These are phyloP conservation scores for Podosphaera aphanis DNA, from an alignment of 2,329 filamentous ascomycete species.

Conservation along the genomic window DNA sequence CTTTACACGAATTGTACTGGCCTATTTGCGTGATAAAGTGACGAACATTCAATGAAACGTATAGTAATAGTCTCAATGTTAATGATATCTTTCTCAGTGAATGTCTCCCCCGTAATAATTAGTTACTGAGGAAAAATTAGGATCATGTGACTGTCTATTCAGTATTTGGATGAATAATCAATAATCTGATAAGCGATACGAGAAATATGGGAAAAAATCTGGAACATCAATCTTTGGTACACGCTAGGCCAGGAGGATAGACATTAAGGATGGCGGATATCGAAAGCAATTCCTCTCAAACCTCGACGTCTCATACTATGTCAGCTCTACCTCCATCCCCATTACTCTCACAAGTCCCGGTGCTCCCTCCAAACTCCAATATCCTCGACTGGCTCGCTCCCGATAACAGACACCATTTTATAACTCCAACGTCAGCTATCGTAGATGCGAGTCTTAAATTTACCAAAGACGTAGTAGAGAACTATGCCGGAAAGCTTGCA, in stretches of 20 bases:
- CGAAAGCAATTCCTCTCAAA: constrained; percentile 26
- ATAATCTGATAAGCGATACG: background rate
- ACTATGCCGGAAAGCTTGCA: constrained; percentile 49
- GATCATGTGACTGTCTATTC: background rate
- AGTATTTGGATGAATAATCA: background rate
- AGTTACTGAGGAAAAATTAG: no score
- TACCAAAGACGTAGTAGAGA: constrained; percentile 61
- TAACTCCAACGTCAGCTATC: constrained; percentile 47
- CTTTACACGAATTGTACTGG: no score
- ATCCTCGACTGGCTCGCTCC: constrained; percentile 11
- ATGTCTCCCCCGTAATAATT: no score
- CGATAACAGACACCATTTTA: constrained; percentile 26
- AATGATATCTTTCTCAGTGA: no score
- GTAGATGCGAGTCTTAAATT: constrained; percentile 47
- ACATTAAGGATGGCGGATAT: background rate
- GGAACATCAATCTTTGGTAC: background rate
- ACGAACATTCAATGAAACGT: no score
- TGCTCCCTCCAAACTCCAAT: constrained; percentile 3
- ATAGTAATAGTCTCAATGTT: no score
- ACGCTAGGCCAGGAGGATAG: background rate
- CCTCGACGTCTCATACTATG: constrained; percentile 40
- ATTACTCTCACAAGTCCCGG: constrained; percentile 18
- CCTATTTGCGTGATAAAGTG: no score
- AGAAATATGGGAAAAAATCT: background rate
- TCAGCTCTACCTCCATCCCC: constrained; percentile 22